Base-by-base conservation (phyloP, 2,329 filamentous ascomycete species). In the Fusarium globosum region DNA sequence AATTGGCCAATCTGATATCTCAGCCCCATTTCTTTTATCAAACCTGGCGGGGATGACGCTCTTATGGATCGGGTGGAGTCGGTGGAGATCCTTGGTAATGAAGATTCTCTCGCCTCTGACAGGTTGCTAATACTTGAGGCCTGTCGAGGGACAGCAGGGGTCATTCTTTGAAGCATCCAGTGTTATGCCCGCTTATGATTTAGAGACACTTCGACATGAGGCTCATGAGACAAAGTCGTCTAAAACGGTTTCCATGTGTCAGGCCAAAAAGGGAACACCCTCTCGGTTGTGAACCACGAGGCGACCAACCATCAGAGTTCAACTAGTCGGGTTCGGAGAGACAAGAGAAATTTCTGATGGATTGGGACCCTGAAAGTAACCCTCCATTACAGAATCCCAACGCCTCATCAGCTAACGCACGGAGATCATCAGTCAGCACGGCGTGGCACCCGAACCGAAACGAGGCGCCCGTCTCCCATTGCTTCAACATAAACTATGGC, bases 11-110 rank as follows among this genome's bases (percentile, higher is more conserved):
- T 61, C 26, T 57, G 15, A 41, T 42, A 42, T 55, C 61, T 59
- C 30, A 51, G 66, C 45, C 63, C 69, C 72, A 61, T 46, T 68
- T 23, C 20, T 55, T 52, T 57, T 42, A 16, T 49, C 42, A 56
- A 61, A 36, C 60, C 58, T 21, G 49, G 73, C 61, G 71, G 74
- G 75, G 61, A 53, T 63, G 61, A 61, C 64, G 66, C 59, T 51
- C 60, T 69, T 62, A 74, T 71, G 74, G 71, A 66, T 61, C 39
- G 33, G 36, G 65, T 71, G 76, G 73, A 65, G 56, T 48, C 64
- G 42, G 74, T 72, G 73, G 73, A 23, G 60, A 62, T 43, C 23
- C 59, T 76, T 77, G 65, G 76, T 78, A 76, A 78, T 77, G 59
- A 48, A 35, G 56, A 73, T 75, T 77, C 66, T 51, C 63, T 64